Percentiles rank a stretch among this genome's conserved stretches.
Conservation (phyloP, 179 eudicot species). For the Actinidia arguta region DNA sequence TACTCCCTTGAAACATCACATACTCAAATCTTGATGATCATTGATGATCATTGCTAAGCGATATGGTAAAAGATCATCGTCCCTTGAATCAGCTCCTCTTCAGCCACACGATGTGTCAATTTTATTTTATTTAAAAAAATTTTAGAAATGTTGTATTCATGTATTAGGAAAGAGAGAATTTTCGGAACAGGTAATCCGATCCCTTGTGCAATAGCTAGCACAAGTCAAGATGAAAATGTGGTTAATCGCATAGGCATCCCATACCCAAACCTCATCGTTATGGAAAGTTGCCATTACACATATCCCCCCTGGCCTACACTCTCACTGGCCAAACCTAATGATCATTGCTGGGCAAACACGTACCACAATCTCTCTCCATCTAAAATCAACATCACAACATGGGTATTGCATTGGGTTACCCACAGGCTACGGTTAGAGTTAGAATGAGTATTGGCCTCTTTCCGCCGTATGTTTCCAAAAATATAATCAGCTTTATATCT, state of each 20-base stretch:
- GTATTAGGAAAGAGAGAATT: too few species aligned
- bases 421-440: neutral
- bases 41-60: too few species aligned
- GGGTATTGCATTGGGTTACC: neutral
- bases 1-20: too few species aligned
- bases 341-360: neutral
- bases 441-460: neutral
- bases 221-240: neutral
- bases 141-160: too few species aligned
- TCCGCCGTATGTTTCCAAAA: slow-evolving; percentile 22
- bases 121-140: too few species aligned
- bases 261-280: neutral
- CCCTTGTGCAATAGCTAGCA: too few species aligned
- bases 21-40: too few species aligned
- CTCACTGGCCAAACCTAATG: neutral
- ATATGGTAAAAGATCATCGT: too few species aligned
- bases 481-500: neutral
- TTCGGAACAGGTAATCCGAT: too few species aligned
- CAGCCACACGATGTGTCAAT: too few species aligned
- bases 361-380: neutral
- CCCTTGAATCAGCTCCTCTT: too few species aligned
- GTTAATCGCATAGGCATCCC: neutral
- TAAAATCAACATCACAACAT: neutral
- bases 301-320: neutral
- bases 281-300: neutral